Percentiles rank a stretch among this genome's conserved stretches.
phyloP scores from a whole-genome alignment of 139 green algal species.

The Tetraselmis chui region DNA sequence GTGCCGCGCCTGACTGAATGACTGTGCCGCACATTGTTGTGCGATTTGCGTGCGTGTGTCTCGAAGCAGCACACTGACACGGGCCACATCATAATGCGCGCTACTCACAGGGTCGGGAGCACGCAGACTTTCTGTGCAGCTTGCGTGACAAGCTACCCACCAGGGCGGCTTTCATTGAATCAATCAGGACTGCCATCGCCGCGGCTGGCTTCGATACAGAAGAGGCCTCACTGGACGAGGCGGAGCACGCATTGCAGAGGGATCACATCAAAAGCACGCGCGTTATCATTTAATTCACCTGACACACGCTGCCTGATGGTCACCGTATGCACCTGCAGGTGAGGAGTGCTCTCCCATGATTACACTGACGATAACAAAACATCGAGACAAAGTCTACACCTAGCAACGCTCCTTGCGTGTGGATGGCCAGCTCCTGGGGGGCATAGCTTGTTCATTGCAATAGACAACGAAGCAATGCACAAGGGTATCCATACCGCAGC shows the following conservation, averaged over 20 bases:
- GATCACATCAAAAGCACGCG: slow-evolving; percentile 33
- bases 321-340: no score
- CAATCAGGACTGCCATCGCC: slow-evolving; percentile 16
- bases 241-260: slow-evolving; percentile 18
- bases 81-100: not conserved
- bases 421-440: no score
- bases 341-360: no score
- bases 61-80: not conserved
- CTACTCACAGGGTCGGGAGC: slow-evolving; percentile 38
- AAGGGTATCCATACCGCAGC: no score
- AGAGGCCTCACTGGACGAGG: slow-evolving; percentile 25
- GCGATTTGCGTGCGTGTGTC: not conserved
- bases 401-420: no score
- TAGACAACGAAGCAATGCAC: no score
- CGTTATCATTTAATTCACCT: slow-evolving; percentile 7
- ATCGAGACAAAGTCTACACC: no score
- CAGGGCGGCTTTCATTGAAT: slow-evolving; percentile 15
- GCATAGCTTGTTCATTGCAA: no score
- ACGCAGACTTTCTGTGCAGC: slow-evolving; percentile 53
- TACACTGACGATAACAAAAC: no score
- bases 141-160: slow-evolving; percentile 38
- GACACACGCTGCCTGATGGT: no score
- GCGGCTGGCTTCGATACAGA: slow-evolving; percentile 24
- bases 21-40: not conserved
- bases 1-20: not conserved